phyloP scores from a whole-genome alignment of 768 basidiomycete species.

The Lactarius trivialis region DNA sequence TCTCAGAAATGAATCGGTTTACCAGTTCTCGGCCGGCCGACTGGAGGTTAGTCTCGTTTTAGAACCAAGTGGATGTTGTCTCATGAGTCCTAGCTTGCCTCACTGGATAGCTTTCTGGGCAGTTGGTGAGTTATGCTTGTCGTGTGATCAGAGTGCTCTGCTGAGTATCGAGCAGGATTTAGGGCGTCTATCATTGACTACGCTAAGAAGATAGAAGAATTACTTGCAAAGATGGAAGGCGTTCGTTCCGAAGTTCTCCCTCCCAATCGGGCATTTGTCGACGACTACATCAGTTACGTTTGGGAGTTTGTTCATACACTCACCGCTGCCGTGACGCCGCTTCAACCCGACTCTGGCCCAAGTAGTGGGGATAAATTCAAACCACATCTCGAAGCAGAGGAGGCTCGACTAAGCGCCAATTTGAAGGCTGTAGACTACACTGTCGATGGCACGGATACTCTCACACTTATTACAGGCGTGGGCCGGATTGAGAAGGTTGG shows the following conservation, averaged over 20 bases:
- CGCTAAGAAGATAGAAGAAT: conserved; percentile 9
- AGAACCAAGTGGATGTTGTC: background rate
- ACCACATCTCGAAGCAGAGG: conserved; percentile 25
- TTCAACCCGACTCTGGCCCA: background rate
- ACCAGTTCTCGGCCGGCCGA: conserved; percentile 24
- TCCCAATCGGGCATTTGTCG: conserved; percentile 2
- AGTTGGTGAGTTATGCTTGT: conserved; percentile 2
- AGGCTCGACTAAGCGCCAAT: conserved; percentile 25
- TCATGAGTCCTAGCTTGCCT: conserved; percentile 20
- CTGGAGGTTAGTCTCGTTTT: conserved; percentile 26
- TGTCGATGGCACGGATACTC: conserved; percentile 29
- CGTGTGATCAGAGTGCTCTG: background rate
- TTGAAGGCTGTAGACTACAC: conserved; percentile 26
- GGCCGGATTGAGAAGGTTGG: conserved; percentile 29
- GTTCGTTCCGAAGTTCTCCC: conserved; percentile 5
- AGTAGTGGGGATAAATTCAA: conserved; percentile 19
- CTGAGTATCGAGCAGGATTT: conserved; percentile 6
- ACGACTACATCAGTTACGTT: background rate
- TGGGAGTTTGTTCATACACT: conserved; percentile 7
- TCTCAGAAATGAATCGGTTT: conserved; percentile 32
- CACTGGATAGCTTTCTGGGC: conserved; percentile 34
- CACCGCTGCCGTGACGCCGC: background rate
- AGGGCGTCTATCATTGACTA: conserved; percentile 15
- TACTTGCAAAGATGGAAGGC: conserved; percentile 18
- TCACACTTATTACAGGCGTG: conserved; percentile 26